A percentile compares a stretch with the other conserved stretches of the same genome.
Evolutionary conservation across 495 filamentous ascomycete genomes (phyloP).

Genomic region (Annulohypoxylon maeteangense): DNA sequence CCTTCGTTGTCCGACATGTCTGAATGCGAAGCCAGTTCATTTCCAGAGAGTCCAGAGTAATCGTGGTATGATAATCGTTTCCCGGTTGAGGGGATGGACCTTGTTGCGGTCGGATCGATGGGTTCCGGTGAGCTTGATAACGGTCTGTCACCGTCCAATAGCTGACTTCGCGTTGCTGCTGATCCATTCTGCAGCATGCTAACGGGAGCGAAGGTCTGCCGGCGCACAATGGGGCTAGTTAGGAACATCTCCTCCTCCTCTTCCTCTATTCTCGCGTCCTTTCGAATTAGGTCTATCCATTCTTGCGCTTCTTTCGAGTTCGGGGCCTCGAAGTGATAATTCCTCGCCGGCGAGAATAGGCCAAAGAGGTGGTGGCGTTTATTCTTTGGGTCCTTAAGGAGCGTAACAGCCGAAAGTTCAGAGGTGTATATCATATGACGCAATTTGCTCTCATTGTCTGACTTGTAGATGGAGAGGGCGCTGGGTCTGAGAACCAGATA

Average conservation of each 20-base stretch:
- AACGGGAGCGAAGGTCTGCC: slow-evolving; percentile 50
- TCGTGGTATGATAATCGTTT: slow-evolving; percentile 67
- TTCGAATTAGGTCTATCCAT: slow-evolving; percentile 86
- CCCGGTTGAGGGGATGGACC: slow-evolving; percentile 50
- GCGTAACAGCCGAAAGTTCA: slow-evolving; percentile 89
- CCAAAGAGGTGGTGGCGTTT: slow-evolving; percentile 85
- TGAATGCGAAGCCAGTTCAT: slow-evolving; percentile 87
- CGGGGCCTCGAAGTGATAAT: slow-evolving; percentile 85
- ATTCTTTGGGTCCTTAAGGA: slow-evolving; percentile 87
- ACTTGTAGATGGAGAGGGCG: slow-evolving; percentile 94
- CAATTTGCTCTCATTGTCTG: slow-evolving; percentile 87
- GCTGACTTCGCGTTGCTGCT: slow-evolving; percentile 9
- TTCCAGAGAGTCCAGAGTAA: slow-evolving; percentile 77
- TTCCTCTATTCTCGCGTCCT: slow-evolving; percentile 83
- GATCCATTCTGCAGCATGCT: slow-evolving; percentile 20
- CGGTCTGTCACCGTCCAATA: slow-evolving; percentile 49
- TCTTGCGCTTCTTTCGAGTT: slow-evolving; percentile 79
- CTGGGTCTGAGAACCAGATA: slow-evolving; percentile 93
- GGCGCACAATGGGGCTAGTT: slow-evolving; percentile 63
- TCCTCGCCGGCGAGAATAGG: slow-evolving; percentile 90
- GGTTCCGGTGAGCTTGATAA: slow-evolving; percentile 75
- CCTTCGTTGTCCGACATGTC: slow-evolving; percentile 84
- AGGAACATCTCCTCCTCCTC: slow-evolving; percentile 84
- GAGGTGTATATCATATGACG: slow-evolving; percentile 86
- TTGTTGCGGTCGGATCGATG: slow-evolving; percentile 49